Evolutionary conservation across 805 yeast species (phyloP).

Genomic region (Debaryomyces hansenii): DNA sequence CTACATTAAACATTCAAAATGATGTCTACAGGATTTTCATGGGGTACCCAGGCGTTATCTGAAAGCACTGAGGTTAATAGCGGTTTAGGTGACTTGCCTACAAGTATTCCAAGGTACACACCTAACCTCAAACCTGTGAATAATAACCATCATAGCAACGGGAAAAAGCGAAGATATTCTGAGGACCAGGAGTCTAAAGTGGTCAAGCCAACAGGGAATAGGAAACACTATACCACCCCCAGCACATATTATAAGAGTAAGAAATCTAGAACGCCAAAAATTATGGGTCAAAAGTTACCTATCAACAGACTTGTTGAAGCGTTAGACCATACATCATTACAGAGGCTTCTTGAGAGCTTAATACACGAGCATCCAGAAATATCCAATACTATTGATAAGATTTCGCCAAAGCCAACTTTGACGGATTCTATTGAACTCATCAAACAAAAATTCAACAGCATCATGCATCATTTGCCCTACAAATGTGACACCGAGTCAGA

Average conservation of each 20-base stretch:
- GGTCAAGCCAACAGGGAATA: conserved; percentile 2
- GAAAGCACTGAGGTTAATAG: background rate
- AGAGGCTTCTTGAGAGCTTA: conserved; percentile 50
- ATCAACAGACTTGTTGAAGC: conserved; percentile 66
- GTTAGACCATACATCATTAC: conserved; percentile 57
- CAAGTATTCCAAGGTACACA: conserved; percentile 1
- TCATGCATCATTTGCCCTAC: conserved; percentile 63
- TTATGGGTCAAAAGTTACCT: conserved; percentile 62
- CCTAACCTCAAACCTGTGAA: conserved; percentile 2
- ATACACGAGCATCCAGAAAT: conserved; percentile 65
- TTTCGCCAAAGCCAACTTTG: conserved; percentile 61
- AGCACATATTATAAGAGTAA: conserved; percentile 16
- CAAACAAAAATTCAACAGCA: conserved; percentile 41
- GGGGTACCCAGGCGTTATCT: conserved; percentile 17
- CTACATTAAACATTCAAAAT: conserved; percentile 3
- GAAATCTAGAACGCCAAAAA: conserved; percentile 40
- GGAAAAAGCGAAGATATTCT: conserved; percentile 14
- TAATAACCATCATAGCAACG: background rate
- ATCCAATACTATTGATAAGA: conserved; percentile 44
- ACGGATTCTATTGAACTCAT: conserved; percentile 52
- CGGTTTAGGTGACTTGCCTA: background rate
- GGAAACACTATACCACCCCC: conserved; percentile 1
- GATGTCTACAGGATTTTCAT: conserved; percentile 31
- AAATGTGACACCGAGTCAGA: conserved; percentile 72
- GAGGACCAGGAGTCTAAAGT: conserved; percentile 10